Percentiles rank a stretch among this genome's conserved stretches.
phyloP scores from a whole-genome alignment of 352 stramenopile species.

The Phytopythium kandeliae region DNA sequence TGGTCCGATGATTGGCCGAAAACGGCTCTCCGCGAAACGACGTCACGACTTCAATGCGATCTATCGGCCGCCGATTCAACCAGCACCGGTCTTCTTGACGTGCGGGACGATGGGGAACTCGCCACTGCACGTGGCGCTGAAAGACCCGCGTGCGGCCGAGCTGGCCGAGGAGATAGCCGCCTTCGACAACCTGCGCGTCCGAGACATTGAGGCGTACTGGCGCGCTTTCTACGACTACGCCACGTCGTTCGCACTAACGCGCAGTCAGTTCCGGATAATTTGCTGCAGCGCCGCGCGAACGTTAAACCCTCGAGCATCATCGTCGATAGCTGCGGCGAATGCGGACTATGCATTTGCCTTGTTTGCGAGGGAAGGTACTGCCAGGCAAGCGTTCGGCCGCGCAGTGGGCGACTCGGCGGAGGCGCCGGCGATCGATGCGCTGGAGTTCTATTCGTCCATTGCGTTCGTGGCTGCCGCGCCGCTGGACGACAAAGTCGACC shows the following conservation, averaged over 20 bases:
- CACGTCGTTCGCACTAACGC: slow-evolving; percentile 61
- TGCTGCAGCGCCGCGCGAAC: slow-evolving; percentile 42
- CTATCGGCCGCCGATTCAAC: no score
- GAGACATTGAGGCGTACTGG: slow-evolving; percentile 78
- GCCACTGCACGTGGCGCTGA: slow-evolving; percentile 41
- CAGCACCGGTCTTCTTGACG: no score
- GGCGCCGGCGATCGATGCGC: slow-evolving; percentile 46
- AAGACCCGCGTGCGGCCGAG: slow-evolving; percentile 29
- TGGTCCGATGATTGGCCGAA: slow-evolving; percentile 26
- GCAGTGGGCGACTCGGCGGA: neutral
- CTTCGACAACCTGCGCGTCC: slow-evolving; percentile 67
- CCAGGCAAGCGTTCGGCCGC: neutral
- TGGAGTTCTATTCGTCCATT: slow-evolving; percentile 76
- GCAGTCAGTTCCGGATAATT: slow-evolving; percentile 49
- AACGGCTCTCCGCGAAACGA: neutral
- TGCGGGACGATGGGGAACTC: slow-evolving; percentile 64
- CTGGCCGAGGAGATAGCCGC: slow-evolving; percentile 57
- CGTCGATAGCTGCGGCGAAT: slow-evolving; percentile 28
- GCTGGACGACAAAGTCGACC: slow-evolving; percentile 74
- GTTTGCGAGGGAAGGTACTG: slow-evolving; percentile 17
- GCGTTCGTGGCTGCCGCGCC: slow-evolving; percentile 52
- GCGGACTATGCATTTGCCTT: slow-evolving; percentile 53
- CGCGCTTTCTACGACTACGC: slow-evolving; percentile 79
- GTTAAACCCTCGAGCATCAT: slow-evolving; percentile 35
- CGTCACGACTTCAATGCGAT: neutral